Percentiles rank a stretch among this genome's conserved stretches.
phyloP scores from a whole-genome alignment of 129 eudicot species.

The Flaveria ramosissima region DNA sequence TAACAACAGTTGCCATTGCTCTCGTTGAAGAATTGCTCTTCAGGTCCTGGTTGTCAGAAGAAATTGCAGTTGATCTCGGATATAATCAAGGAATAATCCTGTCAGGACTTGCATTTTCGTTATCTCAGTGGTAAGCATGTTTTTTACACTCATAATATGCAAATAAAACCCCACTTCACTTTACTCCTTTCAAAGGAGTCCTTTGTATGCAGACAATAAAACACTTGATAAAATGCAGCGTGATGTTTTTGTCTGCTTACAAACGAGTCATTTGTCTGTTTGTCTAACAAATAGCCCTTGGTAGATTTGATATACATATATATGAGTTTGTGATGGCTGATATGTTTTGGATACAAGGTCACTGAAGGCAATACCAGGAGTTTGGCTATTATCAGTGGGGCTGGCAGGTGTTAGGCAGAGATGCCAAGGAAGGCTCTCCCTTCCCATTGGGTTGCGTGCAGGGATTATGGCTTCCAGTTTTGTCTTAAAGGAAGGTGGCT shows the following conservation, averaged over 20 bases:
- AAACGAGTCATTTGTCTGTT: too few species aligned
- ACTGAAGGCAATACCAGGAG: conserved; percentile 65
- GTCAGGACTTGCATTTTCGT: conserved; percentile 71
- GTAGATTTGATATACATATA: not conserved
- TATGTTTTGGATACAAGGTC: conserved; percentile 53
- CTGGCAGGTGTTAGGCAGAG: conserved; percentile 71
- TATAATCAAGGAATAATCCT: conserved; percentile 67
- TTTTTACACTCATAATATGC: not conserved
- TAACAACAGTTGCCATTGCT: conserved; percentile 62
- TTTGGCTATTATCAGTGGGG: conserved; percentile 76
- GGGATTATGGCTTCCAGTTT: conserved; percentile 71
- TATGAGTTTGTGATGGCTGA: not conserved
- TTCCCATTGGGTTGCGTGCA: conserved; percentile 81
- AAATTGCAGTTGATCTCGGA: conserved; percentile 77
- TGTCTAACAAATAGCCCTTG: not conserved
- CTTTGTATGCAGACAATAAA: not conserved
- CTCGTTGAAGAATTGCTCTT: conserved; percentile 79
- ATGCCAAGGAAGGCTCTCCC: conserved; percentile 65
- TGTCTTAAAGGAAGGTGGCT: conserved; percentile 60
- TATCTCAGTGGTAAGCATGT: conserved; percentile 63
- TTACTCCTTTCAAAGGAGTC: not conserved
- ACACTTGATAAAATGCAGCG: not conserved
- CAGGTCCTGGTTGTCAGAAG: conserved; percentile 87
- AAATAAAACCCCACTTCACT: not conserved
- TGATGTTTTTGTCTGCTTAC: not conserved